Evolutionary conservation across 2,329 filamentous ascomycete species (phyloP), one percentile per base, ranked within the genome.

Genomic region (Aspergillus sp.): DNA sequence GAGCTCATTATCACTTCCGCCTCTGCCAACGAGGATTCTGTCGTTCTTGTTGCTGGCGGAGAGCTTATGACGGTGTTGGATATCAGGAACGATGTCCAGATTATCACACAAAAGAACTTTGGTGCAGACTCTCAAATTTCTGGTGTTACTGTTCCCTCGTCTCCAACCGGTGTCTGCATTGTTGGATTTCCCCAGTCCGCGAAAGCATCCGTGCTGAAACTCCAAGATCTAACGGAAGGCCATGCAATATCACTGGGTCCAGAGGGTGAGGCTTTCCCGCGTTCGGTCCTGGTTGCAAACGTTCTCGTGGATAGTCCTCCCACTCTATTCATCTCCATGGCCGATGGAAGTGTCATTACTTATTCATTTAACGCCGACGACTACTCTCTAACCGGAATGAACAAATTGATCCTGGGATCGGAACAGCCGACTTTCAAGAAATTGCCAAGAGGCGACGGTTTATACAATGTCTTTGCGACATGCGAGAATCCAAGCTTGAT

Each of bases 401-500:
- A 92, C 67, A 91, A 85, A 61, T 86, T 95, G 20, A 84, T 93
- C 1, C 77, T 99, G 11, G 93, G 94, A 20, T 93, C 89, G 13
- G 87, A 91, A 54, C 88, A 95, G 60, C 89, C 93, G 2, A 84
- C 83, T 13, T 86, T 99, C 62, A 88, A 93, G 53, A 79, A 88
- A 19, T 74, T 99, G 2, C 89, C 91, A 0, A 82, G 86, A 47
- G 77, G 78, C 1, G 76, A 86, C 48, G 78, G 82, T 0, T 75
- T 90, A 0, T 88, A 81, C 66, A 95, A 89, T 61, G 86, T 99
- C 0, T 95, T 99, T 67, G 90, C 91, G 0, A 95, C 90, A 0
- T 96, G 91, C 52, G 94, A 99, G 64, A 90, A 96, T 65, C 89
- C 94, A 0, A 96, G 90, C 57, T 74, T 99, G 50, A 96, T 99